Base-by-base conservation (phyloP, 2,329 filamentous ascomycete species). In the Trichoderma sp. region DNA sequence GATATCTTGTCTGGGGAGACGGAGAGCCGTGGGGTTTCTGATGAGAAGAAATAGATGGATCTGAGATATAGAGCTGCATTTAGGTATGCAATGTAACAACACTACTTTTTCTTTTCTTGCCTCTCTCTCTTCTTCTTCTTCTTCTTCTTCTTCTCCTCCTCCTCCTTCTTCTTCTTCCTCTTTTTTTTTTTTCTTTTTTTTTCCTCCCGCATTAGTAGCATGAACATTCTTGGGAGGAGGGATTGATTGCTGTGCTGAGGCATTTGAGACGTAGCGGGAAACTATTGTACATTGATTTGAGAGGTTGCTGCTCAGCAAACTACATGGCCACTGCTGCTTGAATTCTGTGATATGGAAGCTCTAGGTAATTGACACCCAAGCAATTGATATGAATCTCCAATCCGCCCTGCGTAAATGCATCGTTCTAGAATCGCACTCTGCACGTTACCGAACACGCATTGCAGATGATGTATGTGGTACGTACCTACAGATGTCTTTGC, bases 1-100 rank as follows among this genome's bases (percentile, higher is more conserved):
- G 64, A 71, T 50, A 58, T 72, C 34, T 64, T 58, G 67, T 52
- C 58, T 29, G 66, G 66, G 13, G 66, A 57, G 54, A 35, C 50
- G 54, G 50, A 29, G 56, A 19, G 37, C n/a, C 50, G 48, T 12
- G 27, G 27, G 50, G 12, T 42, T n/a, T 42, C 34, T 9, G 57
- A 50, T 37, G 57, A 35, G 32, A 59, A 25, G 42, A 50, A 63
- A 22, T 61, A 67, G 56, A 60, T 17, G 45, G 34, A 1, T 34
- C 29, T 25, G 32, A 42, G 52, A 39, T 35, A 61, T 61, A 37
- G n/a, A 52, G 5, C 34, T 32, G 35, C 37, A 53, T 10, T 15
- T 34, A 66, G n/a, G n/a, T n/a, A n/a, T n/a, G n/a, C n/a, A n/a
- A n/a, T 57, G 63, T 50, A 59, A 42, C 39, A 64, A 45, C 34